Base-by-base conservation (phyloP, 1,284 basidiomycete genomes). In the Cryptococcus hybrid region DNA sequence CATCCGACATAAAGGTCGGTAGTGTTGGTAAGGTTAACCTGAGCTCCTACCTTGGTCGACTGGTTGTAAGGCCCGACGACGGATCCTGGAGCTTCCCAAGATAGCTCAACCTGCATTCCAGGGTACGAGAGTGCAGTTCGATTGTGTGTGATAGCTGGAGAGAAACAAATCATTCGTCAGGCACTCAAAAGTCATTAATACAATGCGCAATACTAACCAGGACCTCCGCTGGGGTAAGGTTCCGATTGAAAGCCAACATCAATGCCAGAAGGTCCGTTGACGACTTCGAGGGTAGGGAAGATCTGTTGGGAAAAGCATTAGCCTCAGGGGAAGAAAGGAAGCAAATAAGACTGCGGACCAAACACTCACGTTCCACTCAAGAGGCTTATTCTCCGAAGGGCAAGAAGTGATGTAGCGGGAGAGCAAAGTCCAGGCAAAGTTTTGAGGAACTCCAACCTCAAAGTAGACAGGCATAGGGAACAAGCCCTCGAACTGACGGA, bases 81-180 rank as follows among this genome's bases (percentile, higher is more conserved):
- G n/a, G 83, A 80, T 8, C 85, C 85, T 0, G 85, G 84, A 8
- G 69, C 60, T 44, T 86, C 84, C 84, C 85, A 88, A 8, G 68
- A 68, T 45, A 88, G 77, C 54, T 79, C 62, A 24, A 88, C 74
- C 39, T 78, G 69, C 49, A 76, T 68, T 8, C 85, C 85, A 3
- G 83, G 78, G 40, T 76, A 73, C 5, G 82, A 79, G 34, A 83
- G 73, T 0, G 78, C 69, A 0, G 82, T 81, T 36, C 80, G 76
- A 74, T 85, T 86, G 70, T 78, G 75, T 46, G 82, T 76, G 61
- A 84, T 80, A 8, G 81, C 79, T 5, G 30, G 30, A 30, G 30
- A 30, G 30, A 30, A 30, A 30, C 30, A 30, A 30, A 30, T 30
- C 30, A 30, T 30, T 30, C 30, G 30, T 30, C 30, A 30, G 30